Conservation (phyloP, 2,329 filamentous ascomycete species). For the Dactylonectria macrodidyma region DNA sequence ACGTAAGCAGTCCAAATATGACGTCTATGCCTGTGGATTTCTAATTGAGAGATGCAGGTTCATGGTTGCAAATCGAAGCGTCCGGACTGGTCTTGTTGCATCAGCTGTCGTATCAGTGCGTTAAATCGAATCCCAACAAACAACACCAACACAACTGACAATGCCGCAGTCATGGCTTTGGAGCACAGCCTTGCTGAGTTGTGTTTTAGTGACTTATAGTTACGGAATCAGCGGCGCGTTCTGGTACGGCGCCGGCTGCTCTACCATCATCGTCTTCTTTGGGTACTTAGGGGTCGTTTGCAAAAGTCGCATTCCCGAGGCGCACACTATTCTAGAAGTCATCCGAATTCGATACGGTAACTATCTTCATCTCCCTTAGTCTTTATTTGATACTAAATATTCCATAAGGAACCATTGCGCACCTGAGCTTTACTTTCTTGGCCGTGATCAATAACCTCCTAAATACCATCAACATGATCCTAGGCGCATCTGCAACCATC, state of each 20-base stretch:
- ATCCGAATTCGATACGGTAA: slow-evolving; percentile 79
- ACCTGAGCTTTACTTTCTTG: slow-evolving; percentile 85
- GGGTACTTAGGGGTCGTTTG: slow-evolving; percentile 90
- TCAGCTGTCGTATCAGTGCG: slow-evolving; percentile 30
- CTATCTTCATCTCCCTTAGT: background rate
- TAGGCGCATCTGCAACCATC: slow-evolving; percentile 78
- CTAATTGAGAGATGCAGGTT: slow-evolving; percentile 15
- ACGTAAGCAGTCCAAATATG: slow-evolving; percentile 5
- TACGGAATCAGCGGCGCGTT: slow-evolving; percentile 33
- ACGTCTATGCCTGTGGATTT: background rate
- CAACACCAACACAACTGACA: slow-evolving; percentile 1
- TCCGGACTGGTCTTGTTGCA: slow-evolving; percentile 28
- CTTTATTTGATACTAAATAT: background rate
- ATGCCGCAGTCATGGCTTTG: slow-evolving; percentile 28
- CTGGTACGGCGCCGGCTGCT: slow-evolving; percentile 31
- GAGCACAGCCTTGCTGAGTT: slow-evolving; percentile 31
- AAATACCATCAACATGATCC: slow-evolving; percentile 89
- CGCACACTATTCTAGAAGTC: slow-evolving; percentile 86
- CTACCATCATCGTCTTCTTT: slow-evolving; percentile 78
- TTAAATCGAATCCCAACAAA: background rate
- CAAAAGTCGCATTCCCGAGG: slow-evolving; percentile 87
- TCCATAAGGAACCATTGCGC: slow-evolving; percentile 69
- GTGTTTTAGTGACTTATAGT: slow-evolving; percentile 29
- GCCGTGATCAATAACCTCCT: slow-evolving; percentile 87
- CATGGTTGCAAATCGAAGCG: slow-evolving; percentile 31